phyloP scores from a whole-genome alignment of 352 stramenopile genomes.

The Phytopythium delawarense region DNA sequence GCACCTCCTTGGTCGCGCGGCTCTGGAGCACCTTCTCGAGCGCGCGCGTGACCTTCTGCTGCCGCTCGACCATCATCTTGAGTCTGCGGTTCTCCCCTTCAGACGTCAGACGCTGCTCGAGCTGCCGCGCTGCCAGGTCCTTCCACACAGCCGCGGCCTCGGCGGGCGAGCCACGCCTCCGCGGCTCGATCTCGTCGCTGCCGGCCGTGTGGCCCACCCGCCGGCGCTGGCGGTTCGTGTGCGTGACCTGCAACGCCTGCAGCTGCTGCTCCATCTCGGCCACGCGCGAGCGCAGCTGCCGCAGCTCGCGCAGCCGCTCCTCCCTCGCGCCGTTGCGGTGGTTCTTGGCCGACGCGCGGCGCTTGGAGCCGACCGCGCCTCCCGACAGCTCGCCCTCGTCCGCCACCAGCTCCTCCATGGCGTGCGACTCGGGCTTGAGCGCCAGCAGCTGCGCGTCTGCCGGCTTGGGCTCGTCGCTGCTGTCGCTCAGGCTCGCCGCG shows the following conservation, averaged over 20 bases:
- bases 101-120: slow-evolving; percentile 23
- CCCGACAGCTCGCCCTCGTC: neutral
- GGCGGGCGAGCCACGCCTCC: neutral
- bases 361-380: neutral
- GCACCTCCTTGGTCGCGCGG: slow-evolving; percentile 22
- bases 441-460: slow-evolving; percentile 3
- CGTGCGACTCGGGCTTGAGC: neutral
- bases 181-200: neutral
- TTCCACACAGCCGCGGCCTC: slow-evolving; percentile 19
- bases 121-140: slow-evolving; percentile 24
- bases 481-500: neutral
- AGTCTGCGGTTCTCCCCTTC: slow-evolving; percentile 30
- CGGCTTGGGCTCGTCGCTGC: slow-evolving; percentile 2
- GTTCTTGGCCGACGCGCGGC: slow-evolving; percentile 11
- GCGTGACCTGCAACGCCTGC: slow-evolving; percentile 5
- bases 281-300: slow-evolving; percentile 14
- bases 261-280: slow-evolving; percentile 14
- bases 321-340: slow-evolving; percentile 33
- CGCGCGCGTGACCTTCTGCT: slow-evolving; percentile 25
- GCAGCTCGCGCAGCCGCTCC: slow-evolving; percentile 27
- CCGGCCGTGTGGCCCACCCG: neutral
- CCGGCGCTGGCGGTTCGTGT: slow-evolving; percentile 5
- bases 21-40: slow-evolving; percentile 31
- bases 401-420: slow-evolving; percentile 4
- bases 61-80: slow-evolving; percentile 20